Evolutionary conservation across 1,139 yeast species (phyloP), one percentile per base, ranked within the genome.

Genomic region (Protomyces pachydermus): DNA sequence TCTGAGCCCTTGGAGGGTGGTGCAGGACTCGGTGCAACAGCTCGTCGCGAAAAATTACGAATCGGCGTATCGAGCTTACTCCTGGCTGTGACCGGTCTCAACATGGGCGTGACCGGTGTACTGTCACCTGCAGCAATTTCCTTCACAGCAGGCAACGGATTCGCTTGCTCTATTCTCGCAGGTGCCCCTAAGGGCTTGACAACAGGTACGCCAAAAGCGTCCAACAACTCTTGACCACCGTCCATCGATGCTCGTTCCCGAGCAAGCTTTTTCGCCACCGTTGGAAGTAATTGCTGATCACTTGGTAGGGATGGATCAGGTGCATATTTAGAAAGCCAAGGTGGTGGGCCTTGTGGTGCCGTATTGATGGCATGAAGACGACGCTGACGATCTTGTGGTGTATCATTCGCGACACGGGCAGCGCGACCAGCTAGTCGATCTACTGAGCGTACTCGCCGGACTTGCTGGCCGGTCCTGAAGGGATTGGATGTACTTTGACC

Each of bases 311-410:
- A 34, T 5, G 65, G 61, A 25, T 55, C 56, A n/a, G 65, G 65
- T 46, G 42, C 52, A 23, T 34, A 56, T 16, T 34, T 45, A n/a
- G 51, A 39, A 9, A 61, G 34, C 65, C 65, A 61, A 12, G 65
- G 65, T 8, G 65, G 65, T 12, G 65, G 53, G 20, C 65, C 65
- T n/a, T 54, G 35, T 14, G 65, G 65, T 20, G 65, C 61, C 28
- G 48, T 52, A 28, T 58, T 58, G 56, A 58, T 58, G 52, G 54
- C 56, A 18, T 58, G 62, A 1, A 58, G 18, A 2, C 62, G 56
- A 6, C 62, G 56, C 10, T 55, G 56, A n/a, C 54, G 62, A 23
- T 58, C 62, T 5, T 42, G 48, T 20, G 48, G 23, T 18, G 48
- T 20, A 16, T 58, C 62, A 10, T 45, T 14, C 32, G 39, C 25